A percentile compares a stretch with the other conserved stretches of the same genome.
phyloP scores from a whole-genome alignment of 495 filamentous ascomycete genomes.

The Chaetomidium leptoderma region DNA sequence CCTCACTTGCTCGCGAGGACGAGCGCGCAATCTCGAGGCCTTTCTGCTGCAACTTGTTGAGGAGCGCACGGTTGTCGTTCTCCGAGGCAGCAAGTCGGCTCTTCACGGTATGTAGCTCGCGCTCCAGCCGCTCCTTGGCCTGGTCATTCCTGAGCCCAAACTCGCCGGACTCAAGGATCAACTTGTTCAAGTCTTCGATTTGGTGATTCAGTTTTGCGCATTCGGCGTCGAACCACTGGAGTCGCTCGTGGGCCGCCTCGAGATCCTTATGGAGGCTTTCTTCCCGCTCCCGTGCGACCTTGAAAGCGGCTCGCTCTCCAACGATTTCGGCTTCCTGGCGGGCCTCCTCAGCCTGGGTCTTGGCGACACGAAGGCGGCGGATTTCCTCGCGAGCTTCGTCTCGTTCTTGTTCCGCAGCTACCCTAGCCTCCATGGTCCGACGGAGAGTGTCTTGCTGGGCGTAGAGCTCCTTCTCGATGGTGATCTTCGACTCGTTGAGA shows the following conservation, averaged over 20 bases:
- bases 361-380: slow-evolving; percentile 73
- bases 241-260: slow-evolving; percentile 61
- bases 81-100: slow-evolving; percentile 89
- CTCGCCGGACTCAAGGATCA: slow-evolving; percentile 81
- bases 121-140: slow-evolving; percentile 85
- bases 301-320: slow-evolving; percentile 73
- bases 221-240: slow-evolving; percentile 72
- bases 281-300: slow-evolving; percentile 77
- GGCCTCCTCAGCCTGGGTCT: slow-evolving; percentile 76
- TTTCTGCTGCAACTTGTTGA: slow-evolving; percentile 98
- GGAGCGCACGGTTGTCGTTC: slow-evolving; percentile 90
- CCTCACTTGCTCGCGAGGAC: slow-evolving; percentile 79
- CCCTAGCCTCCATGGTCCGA: slow-evolving; percentile 75
- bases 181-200: slow-evolving; percentile 73
- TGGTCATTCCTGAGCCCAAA: slow-evolving; percentile 86
- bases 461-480: slow-evolving; percentile 97
- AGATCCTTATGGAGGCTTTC: slow-evolving; percentile 72
- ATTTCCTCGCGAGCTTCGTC: slow-evolving; percentile 86
- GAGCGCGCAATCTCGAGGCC: slow-evolving; percentile 93
- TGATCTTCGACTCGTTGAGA: slow-evolving; percentile 94
- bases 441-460: slow-evolving; percentile 93
- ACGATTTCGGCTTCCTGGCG: slow-evolving; percentile 75
- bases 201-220: slow-evolving; percentile 66
- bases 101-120: slow-evolving; percentile 88
- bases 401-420: slow-evolving; percentile 75